Conservation (phyloP, 1,139 yeast genomes). For the Yamadazyma buinensis region DNA sequence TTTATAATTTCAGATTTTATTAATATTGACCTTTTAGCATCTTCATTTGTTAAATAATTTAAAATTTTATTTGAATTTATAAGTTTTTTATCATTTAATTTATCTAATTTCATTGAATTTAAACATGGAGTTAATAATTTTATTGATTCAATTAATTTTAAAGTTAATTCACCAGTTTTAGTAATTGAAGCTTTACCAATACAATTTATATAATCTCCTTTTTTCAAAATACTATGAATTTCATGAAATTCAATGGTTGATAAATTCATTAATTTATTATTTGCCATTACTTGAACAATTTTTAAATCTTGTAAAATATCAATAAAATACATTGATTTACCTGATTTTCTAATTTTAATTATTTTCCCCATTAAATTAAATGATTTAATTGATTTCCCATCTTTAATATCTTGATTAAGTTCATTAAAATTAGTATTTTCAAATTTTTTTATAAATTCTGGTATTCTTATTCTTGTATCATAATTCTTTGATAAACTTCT, state of each 20-base stretch:
- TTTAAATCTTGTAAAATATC: conserved; percentile 59
- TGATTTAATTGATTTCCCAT: conserved; percentile 5
- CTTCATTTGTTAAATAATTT: conserved; percentile 63
- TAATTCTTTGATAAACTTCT: conserved; percentile 1
- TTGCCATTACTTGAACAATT: conserved; percentile 59
- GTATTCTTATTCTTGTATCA: conserved; percentile 8
- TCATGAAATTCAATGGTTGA: conserved; percentile 42
- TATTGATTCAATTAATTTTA: conserved; percentile 53
- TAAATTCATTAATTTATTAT: conserved; percentile 44
- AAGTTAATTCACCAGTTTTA: conserved; percentile 71
- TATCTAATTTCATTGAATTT: conserved; percentile 50
- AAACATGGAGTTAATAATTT: conserved; percentile 64
- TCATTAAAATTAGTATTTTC: conserved; percentile 6
- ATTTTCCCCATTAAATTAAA: conserved; percentile 53
- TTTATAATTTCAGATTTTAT: conserved; percentile 53
- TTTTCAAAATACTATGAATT: conserved; percentile 45
- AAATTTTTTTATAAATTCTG: conserved; percentile 8
- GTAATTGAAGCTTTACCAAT: conserved; percentile 73
- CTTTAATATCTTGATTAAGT: conserved; percentile 6
- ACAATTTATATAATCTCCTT: conserved; percentile 69
- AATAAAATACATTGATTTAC: conserved; percentile 63
- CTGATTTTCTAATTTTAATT: conserved; percentile 52
- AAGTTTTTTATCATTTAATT: conserved; percentile 49
- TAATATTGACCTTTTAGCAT: conserved; percentile 40
- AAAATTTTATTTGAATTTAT: conserved; percentile 68